Evolutionary conservation across 495 filamentous ascomycete species (phyloP).

Genomic region (Pyrenula aspistea): DNA sequence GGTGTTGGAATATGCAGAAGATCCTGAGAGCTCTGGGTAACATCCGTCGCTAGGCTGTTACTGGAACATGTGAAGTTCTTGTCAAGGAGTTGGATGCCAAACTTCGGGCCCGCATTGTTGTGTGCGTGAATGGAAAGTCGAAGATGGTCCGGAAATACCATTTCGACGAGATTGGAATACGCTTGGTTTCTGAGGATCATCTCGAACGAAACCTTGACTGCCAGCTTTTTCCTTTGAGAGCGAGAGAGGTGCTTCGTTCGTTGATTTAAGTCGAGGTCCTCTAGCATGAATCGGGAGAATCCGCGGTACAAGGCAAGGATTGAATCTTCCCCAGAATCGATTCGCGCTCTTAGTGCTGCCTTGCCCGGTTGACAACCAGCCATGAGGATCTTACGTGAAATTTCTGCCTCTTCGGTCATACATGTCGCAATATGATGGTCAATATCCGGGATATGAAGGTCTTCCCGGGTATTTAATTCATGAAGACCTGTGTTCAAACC

Average conservation of each 20-base stretch:
- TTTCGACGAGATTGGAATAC: conserved; percentile 27
- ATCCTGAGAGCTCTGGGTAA: conserved; percentile 5
- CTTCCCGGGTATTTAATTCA: neutral
- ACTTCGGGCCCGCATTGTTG: conserved; percentile 27
- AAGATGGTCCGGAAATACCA: conserved; percentile 21
- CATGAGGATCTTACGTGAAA: conserved; percentile 23
- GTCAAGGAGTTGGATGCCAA: conserved; percentile 25
- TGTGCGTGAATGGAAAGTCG: conserved; percentile 30
- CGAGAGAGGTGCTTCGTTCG: conserved; percentile 11
- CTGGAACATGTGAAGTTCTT: conserved; percentile 8
- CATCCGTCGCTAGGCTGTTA: conserved; percentile 4
- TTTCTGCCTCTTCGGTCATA: conserved; percentile 19
- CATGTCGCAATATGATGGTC: conserved; percentile 16
- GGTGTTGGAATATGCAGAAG: conserved; percentile 29
- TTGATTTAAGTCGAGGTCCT: conserved; percentile 24
- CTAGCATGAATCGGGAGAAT: conserved; percentile 32
- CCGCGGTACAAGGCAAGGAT: conserved; percentile 29
- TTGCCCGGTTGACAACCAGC: conserved; percentile 16
- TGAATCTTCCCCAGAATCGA: conserved; percentile 19
- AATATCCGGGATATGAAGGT: conserved; percentile 1
- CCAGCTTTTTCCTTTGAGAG: conserved; percentile 20
- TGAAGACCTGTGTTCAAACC: conserved; percentile 2
- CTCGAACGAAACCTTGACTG: conserved; percentile 19
- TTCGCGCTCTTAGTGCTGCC: conserved; percentile 15
- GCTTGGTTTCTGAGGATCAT: conserved; percentile 27